phyloP scores from a whole-genome alignment of 192 early-diverging fungal species.

The Bifiguratus adelaidae region DNA sequence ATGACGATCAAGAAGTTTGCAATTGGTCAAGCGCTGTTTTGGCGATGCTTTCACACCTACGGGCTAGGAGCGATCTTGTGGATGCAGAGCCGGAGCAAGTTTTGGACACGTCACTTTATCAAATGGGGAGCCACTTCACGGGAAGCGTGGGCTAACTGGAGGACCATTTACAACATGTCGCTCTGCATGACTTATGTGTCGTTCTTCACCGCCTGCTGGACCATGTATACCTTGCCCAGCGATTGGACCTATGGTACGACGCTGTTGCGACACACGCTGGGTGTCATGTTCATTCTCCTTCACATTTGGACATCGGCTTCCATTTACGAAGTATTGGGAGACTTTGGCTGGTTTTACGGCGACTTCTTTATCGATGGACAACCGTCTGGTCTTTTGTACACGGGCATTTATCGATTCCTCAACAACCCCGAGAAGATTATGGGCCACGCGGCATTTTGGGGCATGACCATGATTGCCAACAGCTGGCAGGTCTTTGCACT shows the following conservation, averaged over 20 bases:
- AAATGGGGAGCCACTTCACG: constrained; percentile 79
- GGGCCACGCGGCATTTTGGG: constrained; percentile 93
- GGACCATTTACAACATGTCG: constrained; percentile 86
- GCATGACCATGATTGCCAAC: constrained; percentile 76
- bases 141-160: constrained; percentile 94
- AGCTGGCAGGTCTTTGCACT: constrained; percentile 73
- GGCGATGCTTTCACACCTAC: constrained; percentile 81
- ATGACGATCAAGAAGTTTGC: constrained; percentile 29
- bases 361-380: constrained; percentile 90
- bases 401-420: constrained; percentile 86
- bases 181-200: constrained; percentile 87
- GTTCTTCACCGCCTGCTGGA: constrained; percentile 71
- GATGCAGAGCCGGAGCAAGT: constrained; percentile 68
- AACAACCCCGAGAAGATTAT: constrained; percentile 93
- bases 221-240: constrained; percentile 68
- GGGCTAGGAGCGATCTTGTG: constrained; percentile 68
- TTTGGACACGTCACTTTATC: constrained; percentile 87
- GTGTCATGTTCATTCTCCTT: constrained; percentile 67
- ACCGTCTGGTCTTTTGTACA: constrained; percentile 66
- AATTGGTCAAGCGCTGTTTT: constrained; percentile 66
- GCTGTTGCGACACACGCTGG: constrained; percentile 77
- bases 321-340: constrained; percentile 87
- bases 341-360: constrained; percentile 97
- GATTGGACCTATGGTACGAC: constrained; percentile 56
- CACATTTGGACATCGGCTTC: constrained; percentile 90